Evolutionary conservation across 371 early-diverging fungal genomes (phyloP).

Genomic region (Coemansia sp.): DNA sequence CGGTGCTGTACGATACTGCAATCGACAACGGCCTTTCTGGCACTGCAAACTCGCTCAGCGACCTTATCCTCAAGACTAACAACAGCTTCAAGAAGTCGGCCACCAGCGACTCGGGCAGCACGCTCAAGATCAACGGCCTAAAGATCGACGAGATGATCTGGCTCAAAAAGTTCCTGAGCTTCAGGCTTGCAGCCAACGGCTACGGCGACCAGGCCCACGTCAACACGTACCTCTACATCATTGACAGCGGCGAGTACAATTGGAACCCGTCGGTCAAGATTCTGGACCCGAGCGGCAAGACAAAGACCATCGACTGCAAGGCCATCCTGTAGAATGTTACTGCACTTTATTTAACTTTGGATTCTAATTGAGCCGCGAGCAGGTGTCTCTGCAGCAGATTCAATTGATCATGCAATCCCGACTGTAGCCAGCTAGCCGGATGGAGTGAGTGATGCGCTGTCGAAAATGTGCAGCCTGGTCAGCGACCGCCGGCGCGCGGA

Average conservation of each 20-base stretch:
- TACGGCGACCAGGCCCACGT: neutral
- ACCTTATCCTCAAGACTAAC: conserved; percentile 23
- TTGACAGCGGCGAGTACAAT: neutral
- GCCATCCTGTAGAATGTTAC: too few relatives aligned
- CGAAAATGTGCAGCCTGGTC: too few relatives aligned
- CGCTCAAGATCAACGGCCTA: conserved; percentile 13
- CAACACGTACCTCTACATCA: neutral
- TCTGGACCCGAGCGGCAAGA: neutral
- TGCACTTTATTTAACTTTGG: too few relatives aligned
- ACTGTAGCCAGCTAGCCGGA: too few relatives aligned
- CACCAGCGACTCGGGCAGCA: conserved; percentile 14
- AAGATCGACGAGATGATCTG: conserved; percentile 33
- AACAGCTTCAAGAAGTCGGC: conserved; percentile 5
- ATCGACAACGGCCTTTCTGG: conserved; percentile 42
- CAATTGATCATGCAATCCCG: too few relatives aligned
- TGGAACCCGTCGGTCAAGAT: neutral
- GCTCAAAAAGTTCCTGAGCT: conserved; percentile 41
- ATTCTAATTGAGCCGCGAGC: too few relatives aligned
- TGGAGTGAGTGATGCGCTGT: too few relatives aligned
- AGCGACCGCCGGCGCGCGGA: too few relatives aligned
- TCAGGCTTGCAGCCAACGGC: neutral
- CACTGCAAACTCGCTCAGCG: conserved; percentile 24
- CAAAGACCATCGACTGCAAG: too few relatives aligned
- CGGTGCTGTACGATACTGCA: conserved; percentile 51
- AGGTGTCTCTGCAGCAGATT: too few relatives aligned